Evolutionary conservation across 1,284 basidiomycete genomes (phyloP).

Genomic region (Heterobasidion parviporum): DNA sequence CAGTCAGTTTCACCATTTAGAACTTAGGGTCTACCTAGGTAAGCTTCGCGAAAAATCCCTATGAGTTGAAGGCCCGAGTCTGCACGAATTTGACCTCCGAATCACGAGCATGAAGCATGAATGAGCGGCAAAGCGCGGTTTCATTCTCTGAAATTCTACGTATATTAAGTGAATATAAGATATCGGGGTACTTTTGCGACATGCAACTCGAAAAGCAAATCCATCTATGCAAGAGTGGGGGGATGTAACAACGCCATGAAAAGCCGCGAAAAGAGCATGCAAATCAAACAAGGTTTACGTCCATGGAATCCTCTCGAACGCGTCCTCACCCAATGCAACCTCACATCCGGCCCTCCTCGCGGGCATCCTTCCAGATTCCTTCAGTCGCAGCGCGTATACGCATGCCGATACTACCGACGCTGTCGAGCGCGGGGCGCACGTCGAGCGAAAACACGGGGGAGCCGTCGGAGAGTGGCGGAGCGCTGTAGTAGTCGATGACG

Average conservation of each 20-base stretch:
- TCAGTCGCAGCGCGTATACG: slow-evolving; percentile 65
- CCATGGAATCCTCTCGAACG: background rate
- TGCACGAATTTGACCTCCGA: too few species aligned
- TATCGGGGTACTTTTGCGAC: background rate
- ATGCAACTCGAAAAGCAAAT: background rate
- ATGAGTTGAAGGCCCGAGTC: too few species aligned
- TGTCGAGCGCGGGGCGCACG: slow-evolving; percentile 85
- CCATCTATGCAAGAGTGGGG: background rate
- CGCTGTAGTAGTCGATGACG: slow-evolving; percentile 95
- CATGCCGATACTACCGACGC: slow-evolving; percentile 62
- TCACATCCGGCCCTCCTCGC: background rate
- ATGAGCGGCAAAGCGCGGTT: too few species aligned
- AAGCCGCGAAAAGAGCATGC: too few species aligned
- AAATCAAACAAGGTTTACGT: too few species aligned
- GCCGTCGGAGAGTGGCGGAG: slow-evolving; percentile 77
- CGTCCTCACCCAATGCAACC: background rate
- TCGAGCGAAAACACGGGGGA: slow-evolving; percentile 89
- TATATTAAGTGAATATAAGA: background rate
- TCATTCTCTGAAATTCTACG: background rate
- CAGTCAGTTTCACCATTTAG: too few species aligned
- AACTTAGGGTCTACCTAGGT: too few species aligned
- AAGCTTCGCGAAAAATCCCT: too few species aligned
- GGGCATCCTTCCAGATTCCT: slow-evolving; percentile 25
- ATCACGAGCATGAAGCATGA: too few species aligned
- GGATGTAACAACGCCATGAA: too few species aligned